Evolutionary conservation across 2,329 filamentous ascomycete species (phyloP), one percentile per base, ranked within the genome.

Genomic region (Ascomycota sp.): DNA sequence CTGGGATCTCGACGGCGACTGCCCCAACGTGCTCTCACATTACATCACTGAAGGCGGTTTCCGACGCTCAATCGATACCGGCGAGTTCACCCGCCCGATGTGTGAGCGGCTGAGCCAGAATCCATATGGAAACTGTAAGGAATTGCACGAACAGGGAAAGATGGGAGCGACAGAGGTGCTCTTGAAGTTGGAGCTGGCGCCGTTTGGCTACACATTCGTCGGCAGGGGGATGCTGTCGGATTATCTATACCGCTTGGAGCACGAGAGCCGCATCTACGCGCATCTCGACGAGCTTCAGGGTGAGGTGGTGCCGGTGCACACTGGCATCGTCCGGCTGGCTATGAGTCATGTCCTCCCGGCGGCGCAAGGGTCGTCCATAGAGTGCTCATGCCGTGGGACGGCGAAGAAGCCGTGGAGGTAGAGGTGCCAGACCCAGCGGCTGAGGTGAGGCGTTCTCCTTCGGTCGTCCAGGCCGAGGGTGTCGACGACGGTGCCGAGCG

Each of bases 301-400:
- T 31, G 23, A 33, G 13, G 35, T 29, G 20, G 27, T 34, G 10
- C 28, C 28, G 21, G 28, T 30, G 8, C 13, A 30, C 28, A 13
- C 24, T 4, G 21, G 15, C 13, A 24, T 30, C 15, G 22, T 30
- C 26, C 26, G 13, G 11, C 26, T 28, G 17, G 9, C 8, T 20
- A 11, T n/a, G 21, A 21, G 27, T 5, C n/a, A 30, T 17, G 17
- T 37, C 11, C 26, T 44, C 20, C 32, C 37, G 38, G 35, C 19
- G 34, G 30, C n/a, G 31, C 25, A 7, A 30, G 25, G 13, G 31
- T 40, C 24, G 13, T 37, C 13, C 20, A 39, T 25, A 40, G 41
- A 36, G 35, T 44, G 39, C 33, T 44, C n/a, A 41, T 44, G 39
- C 39, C 38, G 20, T 43, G 40, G 40, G 37, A 17, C 6, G 39